phyloP scores from a whole-genome alignment of 352 stramenopile species.

The Globisporangium okanoganense region DNA sequence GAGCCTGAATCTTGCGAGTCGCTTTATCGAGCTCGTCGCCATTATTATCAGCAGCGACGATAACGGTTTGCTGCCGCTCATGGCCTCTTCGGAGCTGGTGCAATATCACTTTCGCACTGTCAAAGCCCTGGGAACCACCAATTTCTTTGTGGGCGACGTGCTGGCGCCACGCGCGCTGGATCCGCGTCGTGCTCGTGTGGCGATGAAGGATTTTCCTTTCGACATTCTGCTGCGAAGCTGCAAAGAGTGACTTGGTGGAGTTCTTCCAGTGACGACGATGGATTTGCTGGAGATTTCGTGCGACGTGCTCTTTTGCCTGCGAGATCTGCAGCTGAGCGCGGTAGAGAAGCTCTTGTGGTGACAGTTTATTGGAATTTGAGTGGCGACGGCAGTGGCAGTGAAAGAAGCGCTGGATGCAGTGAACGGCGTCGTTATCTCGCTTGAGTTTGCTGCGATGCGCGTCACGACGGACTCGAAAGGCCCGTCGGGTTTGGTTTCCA shows the following conservation, averaged over 20 bases:
- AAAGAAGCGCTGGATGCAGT: slow-evolving; percentile 27
- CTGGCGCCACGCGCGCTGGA: slow-evolving; percentile 42
- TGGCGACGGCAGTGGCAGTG: slow-evolving; percentile 7
- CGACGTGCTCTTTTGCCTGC: slow-evolving; percentile 30
- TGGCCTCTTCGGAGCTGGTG: slow-evolving; percentile 37
- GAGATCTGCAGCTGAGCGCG: slow-evolving; percentile 30
- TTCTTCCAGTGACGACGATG: slow-evolving; percentile 30
- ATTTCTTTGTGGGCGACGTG: slow-evolving; percentile 12
- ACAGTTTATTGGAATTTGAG: not conserved
- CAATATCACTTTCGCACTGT: slow-evolving; percentile 34
- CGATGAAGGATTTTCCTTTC: slow-evolving; percentile 11
- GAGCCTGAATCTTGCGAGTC: slow-evolving; percentile 48
- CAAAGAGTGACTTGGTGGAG: not conserved
- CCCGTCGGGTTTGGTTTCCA: slow-evolving; percentile 28
- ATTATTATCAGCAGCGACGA: not conserved
- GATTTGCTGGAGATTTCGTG: slow-evolving; percentile 37
- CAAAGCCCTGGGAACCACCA: not conserved
- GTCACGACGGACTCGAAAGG: slow-evolving; percentile 22
- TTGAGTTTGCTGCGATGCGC: slow-evolving; percentile 11
- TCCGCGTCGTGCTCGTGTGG: slow-evolving; percentile 15
- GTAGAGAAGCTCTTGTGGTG: slow-evolving; percentile 32
- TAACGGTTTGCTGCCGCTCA: slow-evolving; percentile 22
- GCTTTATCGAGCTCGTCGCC: slow-evolving; percentile 22
- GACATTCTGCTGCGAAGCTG: slow-evolving; percentile 8
- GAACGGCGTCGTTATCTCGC: slow-evolving; percentile 17